phyloP scores from a whole-genome alignment of 345 rosid species.

The Lepidium africanum region DNA sequence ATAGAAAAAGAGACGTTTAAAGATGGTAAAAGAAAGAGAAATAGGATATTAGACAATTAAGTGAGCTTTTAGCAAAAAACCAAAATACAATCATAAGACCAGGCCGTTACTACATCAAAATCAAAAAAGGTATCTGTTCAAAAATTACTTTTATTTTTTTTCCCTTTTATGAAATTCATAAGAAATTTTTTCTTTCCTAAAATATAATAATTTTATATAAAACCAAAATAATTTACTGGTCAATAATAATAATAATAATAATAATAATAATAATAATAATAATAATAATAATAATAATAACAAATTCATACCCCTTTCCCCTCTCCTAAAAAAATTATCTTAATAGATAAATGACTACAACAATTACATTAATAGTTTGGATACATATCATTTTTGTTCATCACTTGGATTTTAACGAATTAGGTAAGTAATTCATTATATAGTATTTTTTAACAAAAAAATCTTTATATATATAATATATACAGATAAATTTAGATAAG shows the following conservation, averaged over 20 bases:
- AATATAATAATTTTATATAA: not conserved
- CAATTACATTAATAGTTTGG: too few species aligned
- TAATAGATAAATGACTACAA: not conserved
- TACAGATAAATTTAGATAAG: too few species aligned
- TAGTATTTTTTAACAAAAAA: not conserved
- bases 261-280: too few species aligned
- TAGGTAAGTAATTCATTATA: not conserved
- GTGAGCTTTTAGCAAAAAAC: slow-evolving; percentile 17
- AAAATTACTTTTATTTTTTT: not conserved
- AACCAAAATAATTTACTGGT: not conserved
- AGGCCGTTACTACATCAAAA: slow-evolving; percentile 55
- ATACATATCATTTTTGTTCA: too few species aligned
- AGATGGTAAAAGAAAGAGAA: slow-evolving; percentile 21
- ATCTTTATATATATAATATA: too few species aligned
- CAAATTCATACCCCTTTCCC: not conserved
- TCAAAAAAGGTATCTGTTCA: slow-evolving; percentile 23
- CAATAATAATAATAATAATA: not conserved
- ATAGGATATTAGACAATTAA: not conserved
- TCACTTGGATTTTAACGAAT: not conserved
- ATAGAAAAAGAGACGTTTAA: slow-evolving; percentile 14
- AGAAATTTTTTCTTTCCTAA: not conserved
- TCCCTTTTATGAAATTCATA: not conserved
- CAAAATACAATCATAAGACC: slow-evolving; percentile 57
- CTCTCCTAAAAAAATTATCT: not conserved
- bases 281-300: too few species aligned